Base-by-base conservation (phyloP, 106 monocot species). In the Dioscorea alata region DNA sequence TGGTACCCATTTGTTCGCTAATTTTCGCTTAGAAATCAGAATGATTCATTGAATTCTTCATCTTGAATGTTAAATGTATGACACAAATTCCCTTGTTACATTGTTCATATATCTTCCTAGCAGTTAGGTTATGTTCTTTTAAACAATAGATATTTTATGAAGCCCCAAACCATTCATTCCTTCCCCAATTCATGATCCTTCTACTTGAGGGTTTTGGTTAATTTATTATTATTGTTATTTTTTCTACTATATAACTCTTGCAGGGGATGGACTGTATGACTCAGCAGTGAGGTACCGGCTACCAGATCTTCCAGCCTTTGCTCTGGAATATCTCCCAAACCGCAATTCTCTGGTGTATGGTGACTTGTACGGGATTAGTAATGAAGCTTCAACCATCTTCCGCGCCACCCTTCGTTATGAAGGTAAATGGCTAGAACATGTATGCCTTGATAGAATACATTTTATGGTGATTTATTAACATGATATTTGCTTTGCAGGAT, bases 351-450 rank as follows among this genome's bases (percentile, higher is more conserved):
- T 99, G 64, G 71, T 80, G 13, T 99, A 93, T 72, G 99, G 99
- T 12, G 87, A 99, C 65, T 69, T 93, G 24, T 99, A 99, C 84
- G 90, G 90, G 13, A 93, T 99, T 50, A 73, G 80, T 8, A 70
- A 76, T 73, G 99, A 99, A 76, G 90, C 90, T 52, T 87, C 87
- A 48, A 93, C 93, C 20, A 83, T 99, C 23, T 99, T 89, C 64
- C 84, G 99, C 48, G 99, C 83, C 59, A 99, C 99, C 28, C 81
- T 99, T 35, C 92, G 99, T 25, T 99, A 99, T 81, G 86, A 99
- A 92, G 96, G 96, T 75, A 63, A 42, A 28, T 12, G 50, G 13
- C 15, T 49, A 34, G 56, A 59, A 19, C 57, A 19, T 66, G 13
- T 74, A 42, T 42, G 6, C 10, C 42, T 42, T 10, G 10, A 6